Evolutionary conservation across 2,329 filamentous ascomycete genomes (phyloP).

Genomic region (Aspergillus floridensis): DNA sequence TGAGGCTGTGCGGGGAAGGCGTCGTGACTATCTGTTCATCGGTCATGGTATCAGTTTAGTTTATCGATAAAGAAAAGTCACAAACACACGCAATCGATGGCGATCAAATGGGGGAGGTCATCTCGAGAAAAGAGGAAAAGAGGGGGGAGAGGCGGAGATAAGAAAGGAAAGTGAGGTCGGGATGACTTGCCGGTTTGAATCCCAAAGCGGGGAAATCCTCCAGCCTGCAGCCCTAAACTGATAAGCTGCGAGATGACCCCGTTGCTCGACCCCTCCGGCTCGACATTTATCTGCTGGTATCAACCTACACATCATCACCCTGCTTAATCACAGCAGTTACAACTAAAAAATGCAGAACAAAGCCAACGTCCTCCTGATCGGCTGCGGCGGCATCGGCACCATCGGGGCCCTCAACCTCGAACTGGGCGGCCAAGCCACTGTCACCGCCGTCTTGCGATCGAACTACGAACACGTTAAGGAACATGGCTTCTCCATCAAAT

Average conservation of each 20-base stretch:
- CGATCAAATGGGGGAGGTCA: neutral
- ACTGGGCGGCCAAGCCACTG: constrained; percentile 48
- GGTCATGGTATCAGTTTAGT: neutral
- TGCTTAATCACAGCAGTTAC: too few species aligned
- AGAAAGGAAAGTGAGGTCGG: neutral
- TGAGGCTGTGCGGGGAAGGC: neutral
- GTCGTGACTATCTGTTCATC: neutral
- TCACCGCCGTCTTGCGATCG: constrained; percentile 57
- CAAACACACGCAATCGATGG: too few species aligned
- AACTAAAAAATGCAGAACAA: constrained; percentile 23
- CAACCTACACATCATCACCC: too few species aligned
- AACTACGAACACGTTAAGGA: constrained; percentile 53
- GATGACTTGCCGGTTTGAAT: constrained; percentile 1
- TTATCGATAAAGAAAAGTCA: neutral
- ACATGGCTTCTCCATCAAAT: constrained; percentile 55
- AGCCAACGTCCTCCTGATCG: constrained; percentile 52
- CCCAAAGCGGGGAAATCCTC: neutral
- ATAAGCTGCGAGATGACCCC: neutral
- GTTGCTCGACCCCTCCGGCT: too few species aligned
- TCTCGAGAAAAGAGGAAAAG: neutral
- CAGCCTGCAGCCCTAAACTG: neutral
- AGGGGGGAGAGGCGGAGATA: neutral
- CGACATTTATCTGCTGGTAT: too few species aligned
- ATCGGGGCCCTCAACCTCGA: constrained; percentile 58
- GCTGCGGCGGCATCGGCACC: constrained; percentile 58